Conservation (phyloP, 2,329 filamentous ascomycete species). For the Harringtonia aguacate region DNA sequence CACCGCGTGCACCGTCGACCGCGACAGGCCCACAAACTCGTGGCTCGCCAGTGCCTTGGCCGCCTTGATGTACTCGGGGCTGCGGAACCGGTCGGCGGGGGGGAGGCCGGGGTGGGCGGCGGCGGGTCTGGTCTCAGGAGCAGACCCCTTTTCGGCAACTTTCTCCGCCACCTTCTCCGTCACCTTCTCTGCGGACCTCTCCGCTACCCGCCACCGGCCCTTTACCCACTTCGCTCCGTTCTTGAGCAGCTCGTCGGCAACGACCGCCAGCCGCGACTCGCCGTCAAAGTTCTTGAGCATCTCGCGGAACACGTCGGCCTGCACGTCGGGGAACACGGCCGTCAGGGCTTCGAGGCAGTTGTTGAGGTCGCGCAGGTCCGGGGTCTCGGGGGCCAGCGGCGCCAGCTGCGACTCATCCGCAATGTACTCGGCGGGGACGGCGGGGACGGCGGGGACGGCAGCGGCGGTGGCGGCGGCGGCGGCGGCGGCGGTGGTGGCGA, state of each 20-base stretch:
- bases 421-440: constrained; percentile 34
- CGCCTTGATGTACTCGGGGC: constrained; percentile 54
- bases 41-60: constrained; percentile 57
- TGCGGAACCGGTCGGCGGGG: constrained; percentile 59
- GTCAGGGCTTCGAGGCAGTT: constrained; percentile 56
- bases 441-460: background rate
- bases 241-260: constrained; percentile 68
- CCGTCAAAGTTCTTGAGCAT: constrained; percentile 66
- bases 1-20: constrained; percentile 66
- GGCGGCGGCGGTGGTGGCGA: too few relatives aligned
- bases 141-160: too few relatives aligned
- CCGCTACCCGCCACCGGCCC: constrained; percentile 48
- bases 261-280: constrained; percentile 65
- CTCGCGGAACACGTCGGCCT: constrained; percentile 72
- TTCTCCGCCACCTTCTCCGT: constrained; percentile 11
- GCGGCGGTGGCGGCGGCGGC: background rate
- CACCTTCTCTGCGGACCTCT: constrained; percentile 20
- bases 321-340: constrained; percentile 68
- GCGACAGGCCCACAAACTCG: constrained; percentile 66
- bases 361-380: constrained; percentile 61
- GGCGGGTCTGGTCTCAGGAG: too few relatives aligned
- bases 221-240: constrained; percentile 60
- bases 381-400: constrained; percentile 36
- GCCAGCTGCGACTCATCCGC: constrained; percentile 43
- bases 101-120: constrained; percentile 7